These are phyloP conservation scores for Zygnema cylindricum DNA, from an alignment of 139 green algal genomes.

Conservation along the genomic window DNA sequence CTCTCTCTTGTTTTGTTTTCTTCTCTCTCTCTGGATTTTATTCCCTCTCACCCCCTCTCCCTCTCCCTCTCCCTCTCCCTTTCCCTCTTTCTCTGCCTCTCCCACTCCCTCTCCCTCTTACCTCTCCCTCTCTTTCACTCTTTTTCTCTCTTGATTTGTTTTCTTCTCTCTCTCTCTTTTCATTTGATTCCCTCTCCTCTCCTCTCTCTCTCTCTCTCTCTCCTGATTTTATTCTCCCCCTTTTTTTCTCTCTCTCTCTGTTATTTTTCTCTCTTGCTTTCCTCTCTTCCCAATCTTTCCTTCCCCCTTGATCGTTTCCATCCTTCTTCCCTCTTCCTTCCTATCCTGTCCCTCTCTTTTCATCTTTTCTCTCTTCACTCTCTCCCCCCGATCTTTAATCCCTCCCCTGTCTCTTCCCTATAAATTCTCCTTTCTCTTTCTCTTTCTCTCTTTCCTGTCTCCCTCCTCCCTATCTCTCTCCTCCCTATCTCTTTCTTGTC, in stretches of 20 bases:
- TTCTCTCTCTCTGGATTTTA: background rate
- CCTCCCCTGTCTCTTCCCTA: background rate
- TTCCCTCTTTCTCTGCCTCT: background rate
- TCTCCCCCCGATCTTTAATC: background rate
- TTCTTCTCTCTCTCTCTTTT: no score
- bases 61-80: background rate
- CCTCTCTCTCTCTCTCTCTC: slow-evolving; percentile 18
- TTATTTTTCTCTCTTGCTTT: background rate
- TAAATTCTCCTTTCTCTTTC: background rate
- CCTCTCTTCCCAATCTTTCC: background rate
- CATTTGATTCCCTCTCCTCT: background rate
- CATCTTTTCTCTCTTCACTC: no score
- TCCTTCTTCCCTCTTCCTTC: background rate
- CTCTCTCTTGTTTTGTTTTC: background rate
- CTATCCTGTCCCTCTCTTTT: background rate
- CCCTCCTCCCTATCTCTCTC: background rate
- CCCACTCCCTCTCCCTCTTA: slow-evolving; percentile 8
- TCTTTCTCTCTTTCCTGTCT: slow-evolving; percentile 19
- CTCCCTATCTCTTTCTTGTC: background rate
- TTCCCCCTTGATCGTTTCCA: no score
- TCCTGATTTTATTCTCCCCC: background rate
- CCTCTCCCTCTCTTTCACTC: no score
- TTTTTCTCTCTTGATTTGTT: no score
- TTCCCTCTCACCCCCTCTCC: no score
- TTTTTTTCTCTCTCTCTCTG: background rate